Evolutionary conservation across 768 basidiomycete species (phyloP), one percentile per base, ranked within the genome.

Genomic region (Mycena belliarum): DNA sequence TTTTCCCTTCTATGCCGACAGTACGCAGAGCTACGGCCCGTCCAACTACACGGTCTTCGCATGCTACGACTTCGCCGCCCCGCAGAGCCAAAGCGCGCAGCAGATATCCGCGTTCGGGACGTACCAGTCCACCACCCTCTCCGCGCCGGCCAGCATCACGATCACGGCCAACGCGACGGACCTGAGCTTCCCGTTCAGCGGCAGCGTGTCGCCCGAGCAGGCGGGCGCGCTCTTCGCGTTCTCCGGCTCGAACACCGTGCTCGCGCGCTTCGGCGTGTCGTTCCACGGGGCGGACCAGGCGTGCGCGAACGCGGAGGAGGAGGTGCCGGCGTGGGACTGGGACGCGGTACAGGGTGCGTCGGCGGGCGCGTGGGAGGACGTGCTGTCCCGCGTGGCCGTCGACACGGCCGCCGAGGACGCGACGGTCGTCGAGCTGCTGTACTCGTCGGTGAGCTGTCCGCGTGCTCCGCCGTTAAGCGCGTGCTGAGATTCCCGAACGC

Each of bases 201-300:
- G 67, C 3, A 70, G 59, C 28, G 74, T 76, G 14, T 74, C 73
- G 5, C 70, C 70, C 1, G 71, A 73, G 23, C 77, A 81, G 67
- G 79, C 79, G 11, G 80, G 79, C 7, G 78, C 73, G 10, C 66
- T 81, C n/a, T 63, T 81, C 11, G 69, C 70, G 1, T 78, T 81
- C 68, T 69, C 71, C 25, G 60, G 72, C 4, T 65, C 65, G 15
- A 29, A 52, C 16, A 65, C 66, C 7, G 70, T 85, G 35, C 76
- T 72, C 41, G 78, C 84, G 29, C 78, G 84, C 8, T 84, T 85
- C 40, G 84, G 85, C 20, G 73, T 86, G 14, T 86, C 85, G 2
- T 82, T 84, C 71, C 73, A 75, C 18, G 80, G 77, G 40, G 55
- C 76, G 9, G 76, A 75, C 14, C 82, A 83, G 63, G 85, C 84